These are phyloP conservation scores for Backusella tarrabulga DNA, from an alignment of 192 early-diverging fungal species.

Conservation along the genomic window DNA sequence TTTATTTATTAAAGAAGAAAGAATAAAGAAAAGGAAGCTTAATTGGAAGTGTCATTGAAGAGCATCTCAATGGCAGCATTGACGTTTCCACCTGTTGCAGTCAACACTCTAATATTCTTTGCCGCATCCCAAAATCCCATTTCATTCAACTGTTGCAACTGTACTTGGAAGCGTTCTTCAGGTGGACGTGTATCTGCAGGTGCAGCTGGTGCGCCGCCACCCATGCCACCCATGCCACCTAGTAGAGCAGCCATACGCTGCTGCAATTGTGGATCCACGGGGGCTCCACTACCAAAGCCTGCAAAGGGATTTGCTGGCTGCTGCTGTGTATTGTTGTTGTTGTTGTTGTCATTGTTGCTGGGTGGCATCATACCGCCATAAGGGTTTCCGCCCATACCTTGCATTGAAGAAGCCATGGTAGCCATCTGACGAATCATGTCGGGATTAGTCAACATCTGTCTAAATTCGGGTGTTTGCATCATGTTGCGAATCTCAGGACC, in stretches of 20 bases:
- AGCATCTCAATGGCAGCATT: constrained; percentile 91
- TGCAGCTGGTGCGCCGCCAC: constrained; percentile 21
- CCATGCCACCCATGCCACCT: constrained; percentile 17
- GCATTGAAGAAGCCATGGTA: constrained; percentile 55
- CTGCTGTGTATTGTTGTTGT: constrained; percentile 22
- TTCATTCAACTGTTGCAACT: constrained; percentile 86
- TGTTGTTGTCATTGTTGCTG: constrained; percentile 18
- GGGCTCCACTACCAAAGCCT: constrained; percentile 30
- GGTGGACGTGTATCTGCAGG: constrained; percentile 43
- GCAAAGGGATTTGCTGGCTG: constrained; percentile 49
- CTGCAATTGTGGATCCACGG: constrained; percentile 31
- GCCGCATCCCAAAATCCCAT: constrained; percentile 94
- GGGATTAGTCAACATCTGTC: constrained; percentile 85
- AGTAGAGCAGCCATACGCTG: constrained; percentile 37
- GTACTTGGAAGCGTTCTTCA: constrained; percentile 66
- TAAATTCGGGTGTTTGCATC: constrained; percentile 75
- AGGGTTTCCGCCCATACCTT: constrained; percentile 20
- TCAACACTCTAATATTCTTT: constrained; percentile 89
- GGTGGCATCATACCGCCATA: neutral
- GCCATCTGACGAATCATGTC: constrained; percentile 73
- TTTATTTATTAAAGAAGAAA: neutral
- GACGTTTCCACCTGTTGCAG: constrained; percentile 83
- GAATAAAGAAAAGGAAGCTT: constrained; percentile 1
- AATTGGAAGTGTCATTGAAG: constrained; percentile 45
- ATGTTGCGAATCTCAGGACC: constrained; percentile 86